These are phyloP conservation scores for Bipolaris cookei DNA, from an alignment of 2,329 filamentous ascomycete species.

Conservation along the genomic window DNA sequence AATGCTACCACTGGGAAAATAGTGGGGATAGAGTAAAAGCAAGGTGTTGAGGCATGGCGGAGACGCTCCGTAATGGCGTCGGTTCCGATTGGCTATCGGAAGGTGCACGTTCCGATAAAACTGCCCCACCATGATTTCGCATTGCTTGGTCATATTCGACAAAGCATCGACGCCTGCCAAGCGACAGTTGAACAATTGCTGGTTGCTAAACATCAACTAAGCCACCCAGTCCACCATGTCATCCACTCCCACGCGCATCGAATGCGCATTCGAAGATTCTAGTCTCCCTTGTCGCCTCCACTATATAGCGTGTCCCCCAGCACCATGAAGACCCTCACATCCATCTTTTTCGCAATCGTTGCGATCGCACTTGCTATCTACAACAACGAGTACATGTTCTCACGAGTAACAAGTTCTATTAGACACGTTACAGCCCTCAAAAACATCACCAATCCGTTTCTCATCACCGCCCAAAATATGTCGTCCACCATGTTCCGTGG, in stretches of 20 bases:
- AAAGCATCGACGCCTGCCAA: conserved; percentile 24
- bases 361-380: conserved; percentile 50
- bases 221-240: conserved; percentile 28
- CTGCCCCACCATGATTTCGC: conserved; percentile 8
- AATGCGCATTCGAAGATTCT: conserved; percentile 41
- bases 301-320: conserved; percentile 44
- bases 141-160: conserved; percentile 31
- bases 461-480: conserved; percentile 40
- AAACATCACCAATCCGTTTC: conserved; percentile 22
- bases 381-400: conserved; percentile 52
- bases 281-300: conserved; percentile 20
- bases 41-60: conserved; percentile 4
- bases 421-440: conserved; percentile 38
- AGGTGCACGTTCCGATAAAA: conserved; percentile 8
- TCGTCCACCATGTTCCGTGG: conserved; percentile 51
- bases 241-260: conserved; percentile 16
- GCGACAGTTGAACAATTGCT: conserved; percentile 9
- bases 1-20: no score
- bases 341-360: conserved; percentile 52
- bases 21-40: not conserved
- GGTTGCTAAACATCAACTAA: conserved; percentile 43
- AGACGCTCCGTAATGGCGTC: not conserved
- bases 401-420: conserved; percentile 42
- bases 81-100: conserved; percentile 10
- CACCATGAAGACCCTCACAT: conserved; percentile 50